These are phyloP conservation scores for Phytophthora meadii DNA, from an alignment of 352 stramenopile species.

Conservation along the genomic window DNA sequence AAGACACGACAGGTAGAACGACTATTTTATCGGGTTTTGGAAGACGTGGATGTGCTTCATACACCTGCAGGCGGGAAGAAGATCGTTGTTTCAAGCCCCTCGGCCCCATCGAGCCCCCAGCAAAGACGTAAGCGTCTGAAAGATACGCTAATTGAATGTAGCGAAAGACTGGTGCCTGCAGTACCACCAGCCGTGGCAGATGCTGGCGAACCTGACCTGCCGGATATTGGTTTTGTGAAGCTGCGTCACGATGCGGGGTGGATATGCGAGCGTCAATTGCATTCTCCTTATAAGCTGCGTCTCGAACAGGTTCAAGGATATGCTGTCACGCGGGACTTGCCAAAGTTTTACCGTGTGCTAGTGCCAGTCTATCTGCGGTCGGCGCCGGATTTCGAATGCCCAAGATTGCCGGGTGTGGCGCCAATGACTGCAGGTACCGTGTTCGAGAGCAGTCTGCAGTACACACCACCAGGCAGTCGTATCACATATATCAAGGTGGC, in stretches of 20 bases:
- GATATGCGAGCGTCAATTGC: slow-evolving; percentile 73
- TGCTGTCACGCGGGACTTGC: slow-evolving; percentile 67
- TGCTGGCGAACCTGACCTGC: slow-evolving; percentile 19
- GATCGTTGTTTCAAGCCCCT: slow-evolving; percentile 1
- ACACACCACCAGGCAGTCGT: slow-evolving; percentile 73
- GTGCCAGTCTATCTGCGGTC: slow-evolving; percentile 72
- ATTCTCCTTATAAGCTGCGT: slow-evolving; percentile 53
- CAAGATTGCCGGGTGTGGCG: slow-evolving; percentile 67
- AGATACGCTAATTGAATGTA: slow-evolving; percentile 81
- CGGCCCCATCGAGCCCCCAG: slow-evolving; percentile 38
- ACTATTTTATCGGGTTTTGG: slow-evolving; percentile 80
- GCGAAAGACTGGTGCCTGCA: slow-evolving; percentile 72
- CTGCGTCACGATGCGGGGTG: slow-evolving; percentile 82
- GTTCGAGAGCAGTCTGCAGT: slow-evolving; percentile 82
- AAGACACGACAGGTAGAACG: slow-evolving; percentile 72
- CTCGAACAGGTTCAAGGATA: slow-evolving; percentile 79
- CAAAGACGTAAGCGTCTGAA: slow-evolving; percentile 67
- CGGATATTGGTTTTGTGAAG: slow-evolving; percentile 77
- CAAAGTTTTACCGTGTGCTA: slow-evolving; percentile 82
- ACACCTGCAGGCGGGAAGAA: slow-evolving; percentile 46
- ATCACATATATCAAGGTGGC: slow-evolving; percentile 87
- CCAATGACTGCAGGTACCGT: slow-evolving; percentile 73
- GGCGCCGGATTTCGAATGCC: slow-evolving; percentile 80
- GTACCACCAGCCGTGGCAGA: slow-evolving; percentile 17
- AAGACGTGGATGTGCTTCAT: slow-evolving; percentile 71